Base-by-base conservation (phyloP, 495 filamentous ascomycete genomes). In the Penicillium verhagenii region DNA sequence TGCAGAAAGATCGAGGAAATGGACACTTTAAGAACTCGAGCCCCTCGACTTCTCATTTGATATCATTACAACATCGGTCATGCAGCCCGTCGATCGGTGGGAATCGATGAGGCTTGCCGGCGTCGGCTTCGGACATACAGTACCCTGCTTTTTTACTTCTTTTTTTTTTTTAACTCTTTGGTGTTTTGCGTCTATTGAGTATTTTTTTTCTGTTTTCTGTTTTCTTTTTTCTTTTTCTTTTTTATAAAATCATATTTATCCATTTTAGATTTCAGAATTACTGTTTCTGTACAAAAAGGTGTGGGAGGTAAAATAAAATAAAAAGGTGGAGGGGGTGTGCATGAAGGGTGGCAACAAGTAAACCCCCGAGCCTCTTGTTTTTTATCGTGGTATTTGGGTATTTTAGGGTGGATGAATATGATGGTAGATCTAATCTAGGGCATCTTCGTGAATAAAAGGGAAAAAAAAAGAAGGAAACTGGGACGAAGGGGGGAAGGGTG, bases 41-140 rank as follows among this genome's bases (percentile, higher is more conserved):
- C 63, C 58, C 69, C 70, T 79, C 62, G 69, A n/a, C 62, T 71
- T 77, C 75, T 73, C 78, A 82, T 79, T 81, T 79, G 79, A 73
- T 76, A 71, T 73, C n/a, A 72, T 73, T 72, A 69, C 64, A 67
- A 66, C 67, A 67, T 66, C 64, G 71, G 74, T 77, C 76, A 77
- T 78, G 75, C 75, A 77, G 69, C 68, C 58, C 60, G 72, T 73
- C 66, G 70, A 75, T 75, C 72, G 65, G 63, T 66, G 63, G 60
- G 46, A 66, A 64, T 68, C 60, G 57, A 65, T 57, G 61, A 68
- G 63, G 60, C 57, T 68, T 60, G 61, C 57, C 63, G 59, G 56
- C 54, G 51, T 55, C 51, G 58, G 58, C 56, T 53, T 63, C 56
- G 60, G 60, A 56, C 49, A 50, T 48, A 39, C 16, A 3, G 47